phyloP scores from a whole-genome alignment of 352 stramenopile genomes.

The Pythium guiyangense region DNA sequence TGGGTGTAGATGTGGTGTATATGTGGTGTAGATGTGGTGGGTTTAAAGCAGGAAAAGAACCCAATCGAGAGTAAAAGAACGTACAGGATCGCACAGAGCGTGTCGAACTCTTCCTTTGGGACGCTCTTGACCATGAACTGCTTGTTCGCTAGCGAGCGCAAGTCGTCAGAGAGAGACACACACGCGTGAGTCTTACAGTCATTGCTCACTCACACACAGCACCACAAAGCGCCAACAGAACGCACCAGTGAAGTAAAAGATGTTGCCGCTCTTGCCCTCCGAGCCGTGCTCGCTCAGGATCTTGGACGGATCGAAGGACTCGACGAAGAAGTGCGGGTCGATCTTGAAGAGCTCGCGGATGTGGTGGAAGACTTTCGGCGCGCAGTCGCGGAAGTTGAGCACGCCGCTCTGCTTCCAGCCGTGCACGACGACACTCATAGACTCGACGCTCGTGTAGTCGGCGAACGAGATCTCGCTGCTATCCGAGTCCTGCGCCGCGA shows the following conservation, averaged over 20 bases:
- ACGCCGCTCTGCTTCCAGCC: conserved; percentile 43
- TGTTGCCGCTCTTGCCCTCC: conserved; percentile 83
- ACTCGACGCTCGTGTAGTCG: conserved; percentile 68
- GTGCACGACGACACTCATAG: conserved; percentile 71
- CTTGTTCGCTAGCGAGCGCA: conserved; percentile 49
- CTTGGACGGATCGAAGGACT: conserved; percentile 67
- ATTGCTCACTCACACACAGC: neutral
- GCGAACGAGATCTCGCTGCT: conserved; percentile 36
- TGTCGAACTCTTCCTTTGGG: conserved; percentile 82
- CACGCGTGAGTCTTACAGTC: conserved; percentile 5
- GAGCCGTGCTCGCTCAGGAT: conserved; percentile 78
- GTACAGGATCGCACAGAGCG: conserved; percentile 71
- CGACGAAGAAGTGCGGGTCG: conserved; percentile 56
- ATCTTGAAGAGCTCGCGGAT: conserved; percentile 78
- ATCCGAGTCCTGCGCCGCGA: conserved; percentile 20
- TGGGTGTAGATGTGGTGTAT: too few relatives aligned
- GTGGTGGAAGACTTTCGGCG: conserved; percentile 72
- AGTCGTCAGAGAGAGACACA: neutral
- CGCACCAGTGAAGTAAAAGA: conserved; percentile 82
- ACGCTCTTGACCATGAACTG: conserved; percentile 89
- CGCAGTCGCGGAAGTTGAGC: conserved; percentile 71
- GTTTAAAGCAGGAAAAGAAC: neutral
- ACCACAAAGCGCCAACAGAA: neutral
- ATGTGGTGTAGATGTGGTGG: too few relatives aligned
- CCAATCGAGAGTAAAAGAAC: conserved; percentile 3